Conservation (phyloP, 257 asterid genomes). For the Thymus mandschuricus region DNA sequence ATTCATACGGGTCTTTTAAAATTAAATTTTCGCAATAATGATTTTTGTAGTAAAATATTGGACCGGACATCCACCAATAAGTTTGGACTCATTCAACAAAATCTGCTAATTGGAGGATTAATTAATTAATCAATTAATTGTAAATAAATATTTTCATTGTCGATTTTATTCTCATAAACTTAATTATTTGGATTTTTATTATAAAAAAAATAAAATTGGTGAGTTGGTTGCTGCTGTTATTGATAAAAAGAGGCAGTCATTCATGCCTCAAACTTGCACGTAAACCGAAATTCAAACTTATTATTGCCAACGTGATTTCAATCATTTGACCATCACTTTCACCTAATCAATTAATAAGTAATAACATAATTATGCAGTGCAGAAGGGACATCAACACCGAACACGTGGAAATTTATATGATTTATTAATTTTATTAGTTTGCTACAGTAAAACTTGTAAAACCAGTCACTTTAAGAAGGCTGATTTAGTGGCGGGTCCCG, state of each 20-base stretch:
- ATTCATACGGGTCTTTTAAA: too few relatives aligned
- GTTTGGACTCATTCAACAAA: slow-evolving; percentile 25
- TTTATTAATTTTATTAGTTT: too few relatives aligned
- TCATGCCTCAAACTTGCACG: slow-evolving; percentile 32
- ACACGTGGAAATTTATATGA: too few relatives aligned
- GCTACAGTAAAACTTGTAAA: too few relatives aligned
- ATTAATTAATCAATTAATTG: background rate
- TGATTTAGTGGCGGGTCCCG: too few relatives aligned
- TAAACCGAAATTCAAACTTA: background rate
- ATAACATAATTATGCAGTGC: too few relatives aligned
- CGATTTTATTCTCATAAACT: slow-evolving; percentile 22
- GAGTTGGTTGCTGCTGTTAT: slow-evolving; percentile 11
- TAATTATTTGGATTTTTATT: background rate
- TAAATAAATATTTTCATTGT: background rate
- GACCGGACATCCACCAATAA: background rate
- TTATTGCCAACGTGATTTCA: slow-evolving; percentile 18
- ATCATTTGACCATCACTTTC: slow-evolving; percentile 22
- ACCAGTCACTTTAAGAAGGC: too few relatives aligned
- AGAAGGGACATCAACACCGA: too few relatives aligned
- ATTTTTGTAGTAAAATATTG: slow-evolving; percentile 2
- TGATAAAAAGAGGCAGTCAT: slow-evolving; percentile 7
- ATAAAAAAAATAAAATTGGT: background rate
- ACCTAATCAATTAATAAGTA: background rate
- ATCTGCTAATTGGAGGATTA: slow-evolving; percentile 6
- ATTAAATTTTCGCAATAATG: too few relatives aligned